phyloP scores from a whole-genome alignment of 2,329 filamentous ascomycete genomes.

The Alternaria longipes region DNA sequence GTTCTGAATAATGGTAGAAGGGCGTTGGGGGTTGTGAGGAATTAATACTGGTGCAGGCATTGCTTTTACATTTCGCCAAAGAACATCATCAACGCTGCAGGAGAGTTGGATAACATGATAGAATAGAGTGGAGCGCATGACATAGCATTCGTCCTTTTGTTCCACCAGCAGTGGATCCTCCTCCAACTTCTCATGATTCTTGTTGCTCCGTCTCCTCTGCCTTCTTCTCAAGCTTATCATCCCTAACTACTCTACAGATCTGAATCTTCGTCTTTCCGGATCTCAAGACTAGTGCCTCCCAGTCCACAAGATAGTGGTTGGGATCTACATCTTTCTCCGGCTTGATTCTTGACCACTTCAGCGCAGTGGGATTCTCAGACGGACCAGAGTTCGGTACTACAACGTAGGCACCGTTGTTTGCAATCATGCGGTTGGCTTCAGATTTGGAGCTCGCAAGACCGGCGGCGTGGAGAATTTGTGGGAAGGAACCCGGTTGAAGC shows the following conservation, averaged over 20 bases:
- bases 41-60: neutral
- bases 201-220: neutral
- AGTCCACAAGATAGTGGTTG: constrained; percentile 67
- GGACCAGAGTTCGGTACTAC: constrained; percentile 55
- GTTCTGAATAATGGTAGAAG: neutral
- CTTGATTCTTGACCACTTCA: constrained; percentile 72
- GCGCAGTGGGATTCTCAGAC: constrained; percentile 51
- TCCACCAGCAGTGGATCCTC: neutral
- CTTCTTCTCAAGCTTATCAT: constrained; percentile 49
- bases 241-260: constrained; percentile 64
- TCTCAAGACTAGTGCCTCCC: constrained; percentile 63
- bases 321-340: constrained; percentile 67
- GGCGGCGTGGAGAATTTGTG: constrained; percentile 67
- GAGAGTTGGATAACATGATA: neutral
- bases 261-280: constrained; percentile 69
- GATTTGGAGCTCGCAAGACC: constrained; percentile 66
- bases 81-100: neutral
- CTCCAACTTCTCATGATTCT: neutral
- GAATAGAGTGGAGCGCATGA: neutral
- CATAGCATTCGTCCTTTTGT: neutral
- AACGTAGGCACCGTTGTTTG: constrained; percentile 67
- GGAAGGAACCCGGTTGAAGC: constrained; percentile 64
- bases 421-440: constrained; percentile 68
- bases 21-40: too few species aligned
- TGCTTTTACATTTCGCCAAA: neutral